Conservation (phyloP, 371 early-diverging fungal species). For the Smittium mucronatum region DNA sequence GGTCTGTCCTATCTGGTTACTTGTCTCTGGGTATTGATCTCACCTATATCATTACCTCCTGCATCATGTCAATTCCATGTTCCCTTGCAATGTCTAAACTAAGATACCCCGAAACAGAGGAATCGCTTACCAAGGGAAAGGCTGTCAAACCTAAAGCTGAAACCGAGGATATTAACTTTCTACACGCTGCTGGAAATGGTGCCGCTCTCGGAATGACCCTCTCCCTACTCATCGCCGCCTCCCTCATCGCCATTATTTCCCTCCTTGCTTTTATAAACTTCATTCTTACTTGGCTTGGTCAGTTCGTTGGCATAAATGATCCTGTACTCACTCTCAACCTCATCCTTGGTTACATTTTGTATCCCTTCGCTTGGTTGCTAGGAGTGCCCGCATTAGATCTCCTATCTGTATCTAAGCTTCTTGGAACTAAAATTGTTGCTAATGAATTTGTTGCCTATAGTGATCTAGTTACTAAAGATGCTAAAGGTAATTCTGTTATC, state of each 20-base stretch:
- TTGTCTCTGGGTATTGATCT: constrained; percentile 52
- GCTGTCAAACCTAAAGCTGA: constrained; percentile 43
- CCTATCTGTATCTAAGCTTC: constrained; percentile 49
- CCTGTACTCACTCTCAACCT: constrained; percentile 42
- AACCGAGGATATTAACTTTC: constrained; percentile 53
- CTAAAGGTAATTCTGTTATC: neutral
- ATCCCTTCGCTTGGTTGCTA: constrained; percentile 69
- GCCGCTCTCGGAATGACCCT: constrained; percentile 73
- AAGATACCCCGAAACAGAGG: constrained; percentile 71
- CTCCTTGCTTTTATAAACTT: constrained; percentile 55
- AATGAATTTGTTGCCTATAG: constrained; percentile 85
- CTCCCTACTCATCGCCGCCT: constrained; percentile 56
- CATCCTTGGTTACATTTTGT: constrained; percentile 62
- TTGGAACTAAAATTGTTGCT: constrained; percentile 76
- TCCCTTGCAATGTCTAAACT: constrained; percentile 75
- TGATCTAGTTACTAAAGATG: constrained; percentile 11
- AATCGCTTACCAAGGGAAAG: constrained; percentile 53
- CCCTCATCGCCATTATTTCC: constrained; percentile 60
- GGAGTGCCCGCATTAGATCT: constrained; percentile 54
- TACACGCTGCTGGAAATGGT: constrained; percentile 79
- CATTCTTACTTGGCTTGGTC: constrained; percentile 58
- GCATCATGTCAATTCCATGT: constrained; percentile 87
- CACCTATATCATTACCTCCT: constrained; percentile 58
- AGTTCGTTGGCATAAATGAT: constrained; percentile 48
- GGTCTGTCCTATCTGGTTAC: constrained; percentile 75